Conservation (phyloP, 2,329 filamentous ascomycete species). For the Fusarium buharicum region DNA sequence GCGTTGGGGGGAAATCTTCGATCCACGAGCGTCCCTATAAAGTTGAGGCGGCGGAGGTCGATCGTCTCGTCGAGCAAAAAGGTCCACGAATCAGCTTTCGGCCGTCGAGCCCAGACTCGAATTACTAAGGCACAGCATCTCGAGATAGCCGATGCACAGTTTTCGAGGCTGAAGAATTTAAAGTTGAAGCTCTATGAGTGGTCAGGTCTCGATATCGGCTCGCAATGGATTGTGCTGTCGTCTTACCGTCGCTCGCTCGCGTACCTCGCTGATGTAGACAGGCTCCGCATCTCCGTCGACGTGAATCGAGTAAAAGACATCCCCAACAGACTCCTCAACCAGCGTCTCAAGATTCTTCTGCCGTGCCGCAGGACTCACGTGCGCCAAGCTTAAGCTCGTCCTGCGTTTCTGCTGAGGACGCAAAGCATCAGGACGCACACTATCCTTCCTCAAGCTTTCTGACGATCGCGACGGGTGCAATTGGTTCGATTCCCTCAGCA, state of each 20-base stretch:
- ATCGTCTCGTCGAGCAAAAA: conserved; percentile 78
- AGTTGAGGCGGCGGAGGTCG: conserved; percentile 78
- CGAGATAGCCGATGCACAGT: conserved; percentile 70
- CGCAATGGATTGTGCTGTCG: background rate
- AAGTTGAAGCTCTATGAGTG: conserved; percentile 80
- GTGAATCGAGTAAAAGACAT: conserved; percentile 90
- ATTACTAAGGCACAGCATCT: conserved; percentile 73
- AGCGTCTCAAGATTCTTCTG: conserved; percentile 82
- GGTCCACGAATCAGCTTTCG: conserved; percentile 60
- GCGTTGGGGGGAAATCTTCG: conserved; percentile 83
- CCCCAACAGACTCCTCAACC: conserved; percentile 77
- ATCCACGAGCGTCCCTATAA: conserved; percentile 76
- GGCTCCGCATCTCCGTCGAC: conserved; percentile 73
- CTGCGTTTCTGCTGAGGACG: conserved; percentile 52
- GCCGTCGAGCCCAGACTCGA: conserved; percentile 77
- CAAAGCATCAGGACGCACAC: conserved; percentile 52
- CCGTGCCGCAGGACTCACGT: conserved; percentile 60
- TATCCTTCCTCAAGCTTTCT: conserved; percentile 58
- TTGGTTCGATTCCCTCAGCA: conserved; percentile 59
- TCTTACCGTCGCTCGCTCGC: conserved; percentile 75
- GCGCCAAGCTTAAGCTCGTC: conserved; percentile 62
- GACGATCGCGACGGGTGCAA: conserved; percentile 68
- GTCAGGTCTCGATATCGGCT: conserved; percentile 3
- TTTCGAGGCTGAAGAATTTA: conserved; percentile 79
- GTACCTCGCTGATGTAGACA: conserved; percentile 89